Evolutionary conservation across 257 asterid genomes (phyloP).

Genomic region (Solanum ossicruentum): DNA sequence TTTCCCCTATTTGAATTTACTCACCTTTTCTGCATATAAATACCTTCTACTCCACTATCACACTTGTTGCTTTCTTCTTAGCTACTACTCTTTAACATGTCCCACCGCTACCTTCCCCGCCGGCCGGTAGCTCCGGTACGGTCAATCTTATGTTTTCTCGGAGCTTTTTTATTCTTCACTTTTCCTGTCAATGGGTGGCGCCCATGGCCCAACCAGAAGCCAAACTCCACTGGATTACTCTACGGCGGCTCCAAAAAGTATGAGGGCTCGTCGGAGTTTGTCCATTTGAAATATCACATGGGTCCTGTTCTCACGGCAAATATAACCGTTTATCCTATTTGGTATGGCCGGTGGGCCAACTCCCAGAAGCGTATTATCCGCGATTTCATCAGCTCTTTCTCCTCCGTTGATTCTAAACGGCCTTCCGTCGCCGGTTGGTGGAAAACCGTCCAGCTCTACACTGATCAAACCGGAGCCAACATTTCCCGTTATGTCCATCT

Average conservation of each 20-base stretch:
- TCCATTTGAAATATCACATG: slow-evolving; percentile 70
- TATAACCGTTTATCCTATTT: slow-evolving; percentile 70
- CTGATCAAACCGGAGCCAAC: slow-evolving; percentile 70
- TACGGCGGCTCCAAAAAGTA: slow-evolving; percentile 61
- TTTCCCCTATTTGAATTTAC: not conserved
- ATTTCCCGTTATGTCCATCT: slow-evolving; percentile 38
- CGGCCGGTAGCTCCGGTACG: not conserved
- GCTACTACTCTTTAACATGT: not conserved
- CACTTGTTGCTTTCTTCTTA: not conserved
- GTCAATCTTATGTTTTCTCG: not conserved
- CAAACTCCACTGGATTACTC: slow-evolving; percentile 37
- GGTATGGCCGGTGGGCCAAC: slow-evolving; percentile 73
- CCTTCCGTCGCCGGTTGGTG: slow-evolving; percentile 84
- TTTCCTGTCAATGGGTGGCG: slow-evolving; percentile 37
- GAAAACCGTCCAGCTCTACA: slow-evolving; percentile 62
- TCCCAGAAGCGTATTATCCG: slow-evolving; percentile 79
- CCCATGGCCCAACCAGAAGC: slow-evolving; percentile 50
- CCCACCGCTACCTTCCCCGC: not conserved
- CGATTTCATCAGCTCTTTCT: slow-evolving; percentile 64
- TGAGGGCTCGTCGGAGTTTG: slow-evolving; percentile 85
- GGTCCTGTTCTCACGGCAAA: slow-evolving; percentile 78
- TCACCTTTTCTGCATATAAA: not conserved
- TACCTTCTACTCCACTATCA: not conserved
- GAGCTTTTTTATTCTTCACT: not conserved
- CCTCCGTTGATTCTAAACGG: slow-evolving; percentile 29